Percentiles rank a stretch among this genome's conserved stretches.
Conservation (phyloP, 441 rosid species). For the Euphorbia celastroides region DNA sequence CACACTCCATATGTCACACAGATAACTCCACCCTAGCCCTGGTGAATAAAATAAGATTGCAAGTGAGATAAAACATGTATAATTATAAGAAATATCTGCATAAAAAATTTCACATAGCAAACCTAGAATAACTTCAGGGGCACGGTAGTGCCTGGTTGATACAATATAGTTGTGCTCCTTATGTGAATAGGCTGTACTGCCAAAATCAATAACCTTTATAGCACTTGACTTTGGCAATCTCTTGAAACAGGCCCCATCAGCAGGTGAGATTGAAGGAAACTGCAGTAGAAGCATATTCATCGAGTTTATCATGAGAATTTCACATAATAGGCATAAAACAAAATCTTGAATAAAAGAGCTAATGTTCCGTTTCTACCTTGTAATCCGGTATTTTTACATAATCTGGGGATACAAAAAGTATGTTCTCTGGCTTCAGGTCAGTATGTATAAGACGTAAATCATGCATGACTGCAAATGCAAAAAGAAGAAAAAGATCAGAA, state of each 20-base stretch:
- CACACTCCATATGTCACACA: slow-evolving; percentile 69
- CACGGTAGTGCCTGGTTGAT: slow-evolving; percentile 65
- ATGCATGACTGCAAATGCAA: slow-evolving; percentile 55
- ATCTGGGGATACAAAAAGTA: slow-evolving; percentile 54
- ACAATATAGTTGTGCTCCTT: slow-evolving; percentile 53
- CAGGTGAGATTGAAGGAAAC: slow-evolving; percentile 30
- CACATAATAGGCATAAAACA: background rate
- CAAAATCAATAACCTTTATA: slow-evolving; percentile 65
- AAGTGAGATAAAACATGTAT: background rate
- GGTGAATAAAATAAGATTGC: slow-evolving; percentile 22
- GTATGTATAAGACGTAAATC: slow-evolving; percentile 60
- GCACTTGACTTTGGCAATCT: slow-evolving; percentile 61
- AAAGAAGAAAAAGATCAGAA: slow-evolving; percentile 12
- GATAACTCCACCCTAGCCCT: slow-evolving; percentile 72
- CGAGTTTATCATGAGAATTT: too few relatives aligned
- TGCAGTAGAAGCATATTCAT: slow-evolving; percentile 17
- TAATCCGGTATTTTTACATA: slow-evolving; percentile 52
- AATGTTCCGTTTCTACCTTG: slow-evolving; percentile 38
- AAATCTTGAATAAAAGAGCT: background rate
- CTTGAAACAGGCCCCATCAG: slow-evolving; percentile 35
- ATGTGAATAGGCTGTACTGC: slow-evolving; percentile 55
- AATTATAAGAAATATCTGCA: background rate
- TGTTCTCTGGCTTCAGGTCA: slow-evolving; percentile 65
- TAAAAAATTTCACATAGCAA: slow-evolving; percentile 13
- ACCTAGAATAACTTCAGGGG: slow-evolving; percentile 74